phyloP scores from a whole-genome alignment of 306 rosid species.

The Spatholobus suberectus region DNA sequence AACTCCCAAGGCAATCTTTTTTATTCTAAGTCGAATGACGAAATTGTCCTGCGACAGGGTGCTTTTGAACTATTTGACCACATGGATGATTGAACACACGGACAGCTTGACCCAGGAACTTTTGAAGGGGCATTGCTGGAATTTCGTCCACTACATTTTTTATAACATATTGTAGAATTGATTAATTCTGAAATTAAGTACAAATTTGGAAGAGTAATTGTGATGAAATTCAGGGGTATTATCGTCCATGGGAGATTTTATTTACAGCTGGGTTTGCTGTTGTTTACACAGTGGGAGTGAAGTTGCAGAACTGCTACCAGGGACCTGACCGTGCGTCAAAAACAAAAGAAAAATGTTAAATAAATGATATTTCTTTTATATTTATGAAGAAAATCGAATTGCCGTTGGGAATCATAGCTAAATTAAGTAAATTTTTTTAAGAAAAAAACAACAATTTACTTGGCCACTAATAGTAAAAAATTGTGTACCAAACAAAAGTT shows the following conservation, averaged over 20 bases:
- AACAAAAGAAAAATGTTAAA: slow-evolving; percentile 8
- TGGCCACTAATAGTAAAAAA: slow-evolving; percentile 10
- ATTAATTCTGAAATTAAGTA: background rate
- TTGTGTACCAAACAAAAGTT: background rate
- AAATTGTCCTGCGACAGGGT: slow-evolving; percentile 33
- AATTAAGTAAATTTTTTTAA: background rate
- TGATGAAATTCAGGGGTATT: background rate
- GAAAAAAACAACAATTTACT: background rate
- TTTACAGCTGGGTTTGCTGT: slow-evolving; percentile 36
- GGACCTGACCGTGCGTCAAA: background rate
- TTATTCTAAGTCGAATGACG: slow-evolving; percentile 45
- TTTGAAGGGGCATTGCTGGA: background rate
- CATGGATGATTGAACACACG: slow-evolving; percentile 35
- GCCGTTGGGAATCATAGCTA: slow-evolving; percentile 3
- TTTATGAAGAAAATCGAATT: background rate
- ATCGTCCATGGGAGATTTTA: background rate
- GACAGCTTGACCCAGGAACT: slow-evolving; percentile 43
- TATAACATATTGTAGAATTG: background rate
- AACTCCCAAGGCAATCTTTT: slow-evolving; percentile 25
- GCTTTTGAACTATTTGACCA: slow-evolving; percentile 49
- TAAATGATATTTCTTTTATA: background rate
- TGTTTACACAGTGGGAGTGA: slow-evolving; percentile 28
- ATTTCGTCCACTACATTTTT: background rate
- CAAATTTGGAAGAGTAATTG: background rate
- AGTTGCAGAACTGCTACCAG: slow-evolving; percentile 23